Conservation (phyloP, 805 yeast species). For the Saitoella complicata region DNA sequence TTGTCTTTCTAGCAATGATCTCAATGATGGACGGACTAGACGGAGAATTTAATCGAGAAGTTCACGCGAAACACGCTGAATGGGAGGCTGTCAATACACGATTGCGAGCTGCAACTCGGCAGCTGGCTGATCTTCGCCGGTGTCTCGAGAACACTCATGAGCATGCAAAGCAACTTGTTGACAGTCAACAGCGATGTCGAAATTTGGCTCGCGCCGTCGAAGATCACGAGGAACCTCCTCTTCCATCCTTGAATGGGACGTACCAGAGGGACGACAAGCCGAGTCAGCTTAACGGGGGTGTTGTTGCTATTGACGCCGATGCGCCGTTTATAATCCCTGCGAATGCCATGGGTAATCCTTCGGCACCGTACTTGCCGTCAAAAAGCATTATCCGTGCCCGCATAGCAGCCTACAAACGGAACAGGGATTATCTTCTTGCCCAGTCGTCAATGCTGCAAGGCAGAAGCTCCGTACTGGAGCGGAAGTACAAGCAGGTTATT, state of each 20-base stretch:
- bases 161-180: conserved; percentile 28
- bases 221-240: conserved; percentile 34
- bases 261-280: neutral
- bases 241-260: neutral
- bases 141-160: conserved; percentile 38
- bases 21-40: conserved; percentile 37
- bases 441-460: conserved; percentile 38
- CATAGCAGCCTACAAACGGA: conserved; percentile 59
- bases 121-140: conserved; percentile 32
- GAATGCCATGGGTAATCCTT: neutral
- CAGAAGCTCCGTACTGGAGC: conserved; percentile 42
- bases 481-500: conserved; percentile 74
- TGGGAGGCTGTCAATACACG: conserved; percentile 38
- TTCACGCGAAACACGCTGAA: conserved; percentile 34
- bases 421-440: conserved; percentile 39
- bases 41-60: conserved; percentile 41
- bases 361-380: neutral
- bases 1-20: conserved; percentile 26
- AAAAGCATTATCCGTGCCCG: conserved; percentile 49
- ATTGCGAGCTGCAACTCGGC: conserved; percentile 39
- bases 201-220: conserved; percentile 47
- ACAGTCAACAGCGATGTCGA: conserved; percentile 36
- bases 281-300: conserved; percentile 15
- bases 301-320: conserved; percentile 65
- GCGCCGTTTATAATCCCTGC: conserved; percentile 64